These are phyloP conservation scores for Pseudogymnoascus sp. DNA, from an alignment of 2,329 filamentous ascomycete genomes.

Conservation along the genomic window DNA sequence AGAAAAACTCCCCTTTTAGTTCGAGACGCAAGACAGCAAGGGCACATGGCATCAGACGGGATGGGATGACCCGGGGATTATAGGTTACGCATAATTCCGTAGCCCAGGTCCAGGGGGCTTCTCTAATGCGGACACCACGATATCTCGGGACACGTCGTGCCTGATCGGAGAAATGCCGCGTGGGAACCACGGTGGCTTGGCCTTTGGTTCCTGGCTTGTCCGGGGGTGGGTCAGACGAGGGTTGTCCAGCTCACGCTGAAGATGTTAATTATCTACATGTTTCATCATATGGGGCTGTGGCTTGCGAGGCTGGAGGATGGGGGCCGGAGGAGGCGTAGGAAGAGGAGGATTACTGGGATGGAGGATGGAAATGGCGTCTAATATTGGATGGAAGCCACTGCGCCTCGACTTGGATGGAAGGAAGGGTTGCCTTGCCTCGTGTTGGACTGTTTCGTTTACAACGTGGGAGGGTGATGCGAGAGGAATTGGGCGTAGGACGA, in stretches of 20 bases:
- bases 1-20: neutral
- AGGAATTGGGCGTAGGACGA: neutral
- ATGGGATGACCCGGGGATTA: neutral
- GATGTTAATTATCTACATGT: conserved; percentile 1
- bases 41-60: neutral
- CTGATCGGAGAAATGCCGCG: neutral
- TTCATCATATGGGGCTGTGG: neutral
- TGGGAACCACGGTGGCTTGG: neutral
- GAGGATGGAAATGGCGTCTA: neutral
- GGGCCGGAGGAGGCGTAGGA: neutral
- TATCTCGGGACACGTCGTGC: neutral
- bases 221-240: neutral
- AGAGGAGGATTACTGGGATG: neutral
- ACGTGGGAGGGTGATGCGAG: neutral
- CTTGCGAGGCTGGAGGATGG: neutral
- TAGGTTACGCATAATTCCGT: neutral
- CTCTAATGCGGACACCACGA: no score
- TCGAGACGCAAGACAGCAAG: neutral
- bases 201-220: neutral
- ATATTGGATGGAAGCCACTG: neutral
- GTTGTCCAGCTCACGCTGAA: neutral
- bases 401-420: neutral
- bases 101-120: neutral
- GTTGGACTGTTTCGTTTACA: neutral
- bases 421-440: neutral